Conservation (phyloP, 805 yeast genomes). For the Danielia oregonensis region DNA sequence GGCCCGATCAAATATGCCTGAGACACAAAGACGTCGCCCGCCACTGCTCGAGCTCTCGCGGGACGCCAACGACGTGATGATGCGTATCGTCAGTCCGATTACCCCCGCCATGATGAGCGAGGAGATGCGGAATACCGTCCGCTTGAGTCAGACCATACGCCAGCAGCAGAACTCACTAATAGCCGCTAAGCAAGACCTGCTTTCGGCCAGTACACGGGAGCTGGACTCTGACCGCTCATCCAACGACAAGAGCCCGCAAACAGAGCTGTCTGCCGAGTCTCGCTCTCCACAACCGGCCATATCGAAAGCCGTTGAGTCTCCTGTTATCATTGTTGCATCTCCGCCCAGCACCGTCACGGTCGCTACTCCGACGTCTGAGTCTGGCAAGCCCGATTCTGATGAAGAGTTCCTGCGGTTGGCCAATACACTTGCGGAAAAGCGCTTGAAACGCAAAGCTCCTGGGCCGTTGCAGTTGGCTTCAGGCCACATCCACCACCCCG, state of each 20-base stretch:
- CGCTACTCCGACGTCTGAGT: background rate
- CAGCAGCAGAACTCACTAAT: conserved; percentile 15
- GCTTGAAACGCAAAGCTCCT: background rate
- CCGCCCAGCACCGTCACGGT: background rate
- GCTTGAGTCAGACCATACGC: conserved; percentile 13
- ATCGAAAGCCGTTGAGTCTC: too few relatives aligned
- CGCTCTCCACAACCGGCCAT: too few relatives aligned
- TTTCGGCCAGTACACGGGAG: conserved; percentile 1
- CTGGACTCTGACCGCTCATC: background rate
- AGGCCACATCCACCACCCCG: background rate
- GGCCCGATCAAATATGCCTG: too few relatives aligned
- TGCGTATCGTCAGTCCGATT: conserved; percentile 14
- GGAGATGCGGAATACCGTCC: conserved; percentile 15
- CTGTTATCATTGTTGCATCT: too few relatives aligned
- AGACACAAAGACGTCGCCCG: conserved; percentile 10
- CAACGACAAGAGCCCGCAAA: background rate
- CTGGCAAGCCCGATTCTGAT: background rate
- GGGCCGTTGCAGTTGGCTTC: background rate
- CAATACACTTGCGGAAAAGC: background rate
- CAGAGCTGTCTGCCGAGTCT: too few relatives aligned
- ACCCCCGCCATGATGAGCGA: conserved; percentile 11
- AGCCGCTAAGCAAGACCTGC: conserved; percentile 1
- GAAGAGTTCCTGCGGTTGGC: background rate
- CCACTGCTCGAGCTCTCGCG: conserved; percentile 10
- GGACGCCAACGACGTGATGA: conserved; percentile 11